Base-by-base conservation (phyloP, 306 rosid genomes). In the Castanea crenata region DNA sequence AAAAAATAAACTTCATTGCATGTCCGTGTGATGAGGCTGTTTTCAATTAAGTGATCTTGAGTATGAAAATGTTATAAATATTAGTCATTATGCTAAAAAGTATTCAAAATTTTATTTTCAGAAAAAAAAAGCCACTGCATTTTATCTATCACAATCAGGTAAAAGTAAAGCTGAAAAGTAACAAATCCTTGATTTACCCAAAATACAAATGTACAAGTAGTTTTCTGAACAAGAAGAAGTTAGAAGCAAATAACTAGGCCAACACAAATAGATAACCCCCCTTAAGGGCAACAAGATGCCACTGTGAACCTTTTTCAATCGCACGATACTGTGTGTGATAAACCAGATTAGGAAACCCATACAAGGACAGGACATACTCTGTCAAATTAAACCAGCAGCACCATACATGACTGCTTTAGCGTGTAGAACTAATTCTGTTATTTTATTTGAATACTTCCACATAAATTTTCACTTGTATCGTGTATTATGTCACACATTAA, bases 31-130 rank as follows among this genome's bases (percentile, higher is more conserved):
- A 38, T 1, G 11, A 0, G 2, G 44, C 44, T 38, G 6, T 2
- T 38, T 38, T 7, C 44, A 38, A 38, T 38, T 38, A 38, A 38
- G 29, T 57, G 63, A 20, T 7, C 23, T 10, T 1, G 4, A 8
- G 63, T 57, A 57, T 6, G 21, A 18, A n/a, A 52, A 79, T 76
- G 52, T 52, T 76, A 68, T 29, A 55, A 55, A 61, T 70, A 80
- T 46, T 4, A 76, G 27, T 74, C 49, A 35, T 51, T 11, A 44
- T 20, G 61, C 64, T 71, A 23, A 52, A 71, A 74, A 69, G 35
- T 23, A 70, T 41, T 46, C 62, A 27, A 51, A 41, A 19, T 27
- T 52, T 69, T 58, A 62, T 52, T 69, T 19, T 38, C 11, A 32
- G 76, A 57, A 7, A 3, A 57, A 4, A 11, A 49, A 46, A 38